Evolutionary conservation across 2,329 filamentous ascomycete genomes (phyloP), one percentile per base, ranked within the genome.

Genomic region (Bipolaris victoriae): DNA sequence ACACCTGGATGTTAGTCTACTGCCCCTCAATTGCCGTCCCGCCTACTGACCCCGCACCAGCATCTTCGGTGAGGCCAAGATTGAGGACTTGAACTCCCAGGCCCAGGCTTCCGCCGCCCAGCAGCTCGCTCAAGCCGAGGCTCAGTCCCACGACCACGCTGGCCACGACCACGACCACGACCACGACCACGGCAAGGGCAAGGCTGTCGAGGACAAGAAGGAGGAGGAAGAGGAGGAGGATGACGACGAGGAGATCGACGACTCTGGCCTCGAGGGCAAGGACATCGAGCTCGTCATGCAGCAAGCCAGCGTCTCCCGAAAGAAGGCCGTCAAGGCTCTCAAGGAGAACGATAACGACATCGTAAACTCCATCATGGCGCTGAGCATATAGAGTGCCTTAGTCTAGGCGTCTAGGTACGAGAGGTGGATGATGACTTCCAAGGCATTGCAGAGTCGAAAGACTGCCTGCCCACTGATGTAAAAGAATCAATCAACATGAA

Each of bases 261-360:
- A 96, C 74, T 86, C 89, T 62, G 95, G 94, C 66, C 88, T 99
- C 53, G 95, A 99, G 85, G 90, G 94, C 77, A 99, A 99, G 88
- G 96, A 99, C 79, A 99, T 99, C 76, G 95, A 99, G 82, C 87
- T 99, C 58, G 95, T 99, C 80, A 97, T 98, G 92, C 92, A 91
- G 71, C 94, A 99, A 83, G 95, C 95, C 72, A 95, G 85, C 75
- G 96, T 99, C 73, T 97, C 92, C 72, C 88, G 95, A 80, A 97
- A 96, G 84, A 98, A 98, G 88, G 95, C 95, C 61, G 88, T 99
- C 84, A 99, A 98, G 84, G 95, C 96, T 55, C 86, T 99, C 77
- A 93, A 92, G 85, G 95, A 98, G 85, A 99, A 99, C 78, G 94
- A 98, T 83, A 97, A 98, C 76, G 95, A 99, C 79, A 99, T 99